phyloP scores from a whole-genome alignment of 805 yeast genomes.

The Hanseniaspora pseudoguilliermondii region DNA sequence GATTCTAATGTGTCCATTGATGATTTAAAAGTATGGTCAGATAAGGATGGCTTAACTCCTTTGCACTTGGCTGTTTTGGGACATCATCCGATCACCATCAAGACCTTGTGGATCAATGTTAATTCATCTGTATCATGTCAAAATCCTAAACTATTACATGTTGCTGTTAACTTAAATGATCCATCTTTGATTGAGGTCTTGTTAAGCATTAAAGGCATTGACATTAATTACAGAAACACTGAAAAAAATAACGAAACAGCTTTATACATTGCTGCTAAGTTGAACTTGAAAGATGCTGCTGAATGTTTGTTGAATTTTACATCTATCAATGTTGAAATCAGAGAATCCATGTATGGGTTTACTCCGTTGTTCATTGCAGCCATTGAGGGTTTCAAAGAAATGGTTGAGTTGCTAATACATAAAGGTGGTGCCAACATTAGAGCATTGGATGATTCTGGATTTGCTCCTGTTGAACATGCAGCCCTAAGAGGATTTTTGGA shows the following conservation, averaged over 20 bases:
- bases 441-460: slow-evolving; percentile 68
- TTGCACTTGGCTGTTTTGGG: slow-evolving; percentile 73
- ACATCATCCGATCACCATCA: slow-evolving; percentile 64
- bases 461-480: slow-evolving; percentile 98
- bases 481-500: slow-evolving; percentile 73
- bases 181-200: slow-evolving; percentile 43
- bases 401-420: slow-evolving; percentile 43
- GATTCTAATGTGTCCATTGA: slow-evolving; percentile 41
- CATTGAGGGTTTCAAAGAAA: slow-evolving; percentile 57
- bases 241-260: slow-evolving; percentile 56
- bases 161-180: slow-evolving; percentile 50
- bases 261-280: slow-evolving; percentile 64
- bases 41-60: slow-evolving; percentile 65
- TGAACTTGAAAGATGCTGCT: slow-evolving; percentile 43
- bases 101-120: slow-evolving; percentile 40
- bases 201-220: slow-evolving; percentile 43
- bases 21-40: slow-evolving; percentile 48
- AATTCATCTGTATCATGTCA: slow-evolving; percentile 29
- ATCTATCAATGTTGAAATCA: slow-evolving; percentile 57
- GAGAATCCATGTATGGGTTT: slow-evolving; percentile 79
- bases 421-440: slow-evolving; percentile 40
- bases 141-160: slow-evolving; percentile 45
- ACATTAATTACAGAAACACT: slow-evolving; percentile 48
- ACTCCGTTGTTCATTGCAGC: slow-evolving; percentile 86
- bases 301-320: slow-evolving; percentile 40